These are phyloP conservation scores for Pyricularia grisea DNA, from an alignment of 2,329 filamentous ascomycete species.

Conservation along the genomic window DNA sequence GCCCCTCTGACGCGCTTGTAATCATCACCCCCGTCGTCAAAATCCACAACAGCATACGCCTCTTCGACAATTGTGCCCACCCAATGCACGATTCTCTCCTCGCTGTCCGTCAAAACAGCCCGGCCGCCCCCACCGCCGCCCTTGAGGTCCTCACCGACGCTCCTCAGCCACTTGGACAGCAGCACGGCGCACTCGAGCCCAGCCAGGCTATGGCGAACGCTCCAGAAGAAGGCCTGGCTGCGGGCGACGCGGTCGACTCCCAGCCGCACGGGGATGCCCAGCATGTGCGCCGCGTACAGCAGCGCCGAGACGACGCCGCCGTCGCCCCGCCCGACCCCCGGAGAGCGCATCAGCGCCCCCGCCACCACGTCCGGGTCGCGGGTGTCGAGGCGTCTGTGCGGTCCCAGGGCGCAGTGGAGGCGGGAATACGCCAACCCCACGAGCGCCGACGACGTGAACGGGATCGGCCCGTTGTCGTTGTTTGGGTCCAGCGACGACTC, in stretches of 20 bases:
- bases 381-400: slow-evolving; percentile 33
- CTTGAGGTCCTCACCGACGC: slow-evolving; percentile 2
- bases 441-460: slow-evolving; percentile 32
- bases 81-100: slow-evolving; percentile 36
- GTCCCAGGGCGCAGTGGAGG: slow-evolving; percentile 29
- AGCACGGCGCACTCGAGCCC: slow-evolving; percentile 43
- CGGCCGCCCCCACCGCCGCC: background rate
- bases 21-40: slow-evolving; percentile 16
- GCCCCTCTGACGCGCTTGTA: slow-evolving; percentile 5
- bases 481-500: slow-evolving; percentile 44
- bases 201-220: slow-evolving; percentile 43
- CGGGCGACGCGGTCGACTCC: slow-evolving; percentile 42
- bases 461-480: slow-evolving; percentile 40
- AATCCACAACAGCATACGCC: slow-evolving; percentile 26
- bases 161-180: slow-evolving; percentile 37
- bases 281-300: slow-evolving; percentile 41
- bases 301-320: slow-evolving; percentile 35
- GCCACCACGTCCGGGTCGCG: slow-evolving; percentile 36
- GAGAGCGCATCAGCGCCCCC: slow-evolving; percentile 29
- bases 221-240: slow-evolving; percentile 45
- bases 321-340: slow-evolving; percentile 22
- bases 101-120: slow-evolving; percentile 25
- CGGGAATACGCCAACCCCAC: slow-evolving; percentile 20
- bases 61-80: slow-evolving; percentile 34
- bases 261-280: slow-evolving; percentile 42